Conservation (phyloP, 805 yeast genomes). For the Nakazawaea pomicola region DNA sequence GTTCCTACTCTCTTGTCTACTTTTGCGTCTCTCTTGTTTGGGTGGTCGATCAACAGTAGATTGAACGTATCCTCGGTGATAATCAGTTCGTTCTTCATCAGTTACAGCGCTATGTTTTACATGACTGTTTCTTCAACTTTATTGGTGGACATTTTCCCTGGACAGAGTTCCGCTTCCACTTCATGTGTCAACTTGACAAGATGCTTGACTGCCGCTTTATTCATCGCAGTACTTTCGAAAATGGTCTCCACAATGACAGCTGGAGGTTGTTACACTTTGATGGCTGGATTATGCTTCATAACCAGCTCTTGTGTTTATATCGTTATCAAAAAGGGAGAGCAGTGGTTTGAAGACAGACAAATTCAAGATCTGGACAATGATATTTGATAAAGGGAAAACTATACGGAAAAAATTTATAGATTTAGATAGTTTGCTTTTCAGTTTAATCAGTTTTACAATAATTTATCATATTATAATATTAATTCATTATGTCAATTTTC, state of each 20-base stretch:
- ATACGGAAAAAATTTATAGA: neutral
- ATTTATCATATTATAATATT: too few species aligned
- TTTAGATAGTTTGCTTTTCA: neutral
- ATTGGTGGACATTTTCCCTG: constrained; percentile 72
- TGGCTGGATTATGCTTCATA: constrained; percentile 43
- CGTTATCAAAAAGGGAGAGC: constrained; percentile 11
- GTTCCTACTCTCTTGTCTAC: constrained; percentile 36
- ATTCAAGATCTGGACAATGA: neutral
- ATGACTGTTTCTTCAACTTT: constrained; percentile 58
- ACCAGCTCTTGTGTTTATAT: constrained; percentile 7
- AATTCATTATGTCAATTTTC: too few species aligned
- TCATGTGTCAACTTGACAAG: constrained; percentile 69
- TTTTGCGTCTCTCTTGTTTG: constrained; percentile 45
- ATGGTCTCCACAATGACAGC: constrained; percentile 55
- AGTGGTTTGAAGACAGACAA: constrained; percentile 12
- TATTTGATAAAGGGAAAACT: neutral
- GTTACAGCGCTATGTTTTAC: constrained; percentile 55
- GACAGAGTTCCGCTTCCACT: constrained; percentile 65
- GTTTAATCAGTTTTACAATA: neutral
- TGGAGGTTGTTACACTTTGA: constrained; percentile 78
- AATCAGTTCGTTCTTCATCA: constrained; percentile 50
- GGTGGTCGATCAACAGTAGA: constrained; percentile 62
- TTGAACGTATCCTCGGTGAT: constrained; percentile 51
- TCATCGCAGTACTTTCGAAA: constrained; percentile 58
- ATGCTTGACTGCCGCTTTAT: constrained; percentile 68